Evolutionary conservation across 306 rosid genomes (phyloP).

Genomic region (Alnus glutinosa): DNA sequence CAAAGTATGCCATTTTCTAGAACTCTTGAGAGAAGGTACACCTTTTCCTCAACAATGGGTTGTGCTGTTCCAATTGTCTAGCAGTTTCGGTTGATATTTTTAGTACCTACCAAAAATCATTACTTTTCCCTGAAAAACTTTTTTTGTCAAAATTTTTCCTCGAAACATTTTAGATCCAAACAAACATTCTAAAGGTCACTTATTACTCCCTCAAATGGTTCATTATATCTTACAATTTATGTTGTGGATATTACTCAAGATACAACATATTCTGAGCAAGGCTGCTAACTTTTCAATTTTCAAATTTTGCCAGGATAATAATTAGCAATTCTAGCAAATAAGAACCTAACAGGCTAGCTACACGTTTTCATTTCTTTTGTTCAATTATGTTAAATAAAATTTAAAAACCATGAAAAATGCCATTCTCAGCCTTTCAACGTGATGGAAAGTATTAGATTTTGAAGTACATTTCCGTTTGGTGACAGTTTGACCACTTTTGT

Average conservation of each 20-base stretch:
- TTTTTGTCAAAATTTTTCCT: too few relatives aligned
- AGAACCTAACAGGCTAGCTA: not conserved
- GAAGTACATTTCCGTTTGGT: not conserved
- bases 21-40: too few relatives aligned
- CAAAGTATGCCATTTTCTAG: not conserved
- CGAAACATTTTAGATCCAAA: too few relatives aligned
- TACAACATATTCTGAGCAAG: not conserved
- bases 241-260: not conserved
- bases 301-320: not conserved
- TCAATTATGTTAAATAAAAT: not conserved
- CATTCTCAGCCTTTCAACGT: not conserved
- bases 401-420: not conserved
- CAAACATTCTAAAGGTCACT: too few relatives aligned
- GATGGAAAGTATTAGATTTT: not conserved
- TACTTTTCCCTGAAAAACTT: too few relatives aligned
- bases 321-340: not conserved
- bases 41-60: too few relatives aligned
- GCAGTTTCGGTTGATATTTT: too few relatives aligned
- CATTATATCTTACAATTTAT: too few relatives aligned
- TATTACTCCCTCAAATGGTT: too few relatives aligned
- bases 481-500: not conserved
- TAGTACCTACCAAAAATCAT: too few relatives aligned
- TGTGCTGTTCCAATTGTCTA: too few relatives aligned
- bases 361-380: not conserved
- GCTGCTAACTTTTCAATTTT: not conserved